These are phyloP conservation scores for Aureobasidium sp. DNA, from an alignment of 2,329 filamentous ascomycete genomes.

Conservation along the genomic window DNA sequence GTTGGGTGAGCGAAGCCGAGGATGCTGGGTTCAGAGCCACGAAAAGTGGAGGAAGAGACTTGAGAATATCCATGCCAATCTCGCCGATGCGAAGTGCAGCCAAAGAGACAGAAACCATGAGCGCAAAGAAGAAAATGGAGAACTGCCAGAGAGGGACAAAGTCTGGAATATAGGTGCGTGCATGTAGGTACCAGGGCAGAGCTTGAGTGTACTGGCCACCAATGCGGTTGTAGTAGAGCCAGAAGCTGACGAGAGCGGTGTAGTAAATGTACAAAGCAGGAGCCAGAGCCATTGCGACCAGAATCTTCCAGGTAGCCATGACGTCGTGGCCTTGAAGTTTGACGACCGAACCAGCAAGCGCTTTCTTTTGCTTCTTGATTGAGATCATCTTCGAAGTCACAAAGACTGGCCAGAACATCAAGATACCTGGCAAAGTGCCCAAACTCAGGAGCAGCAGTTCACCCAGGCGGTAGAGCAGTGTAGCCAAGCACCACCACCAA, in stretches of 20 bases:
- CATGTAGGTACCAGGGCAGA: conserved; percentile 6
- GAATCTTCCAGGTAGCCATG: conserved; percentile 88
- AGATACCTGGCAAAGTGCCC: conserved; percentile 74
- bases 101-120: conserved; percentile 86
- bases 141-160: conserved; percentile 76
- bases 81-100: conserved; percentile 91
- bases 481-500: conserved; percentile 58
- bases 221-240: conserved; percentile 73
- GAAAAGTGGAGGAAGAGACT: conserved; percentile 81
- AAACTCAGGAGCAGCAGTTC: conserved; percentile 72
- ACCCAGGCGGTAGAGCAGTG: conserved; percentile 68
- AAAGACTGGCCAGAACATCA: conserved; percentile 85
- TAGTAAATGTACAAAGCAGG: conserved; percentile 79
- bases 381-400: conserved; percentile 77
- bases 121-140: conserved; percentile 64
- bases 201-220: conserved; percentile 47
- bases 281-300: conserved; percentile 75
- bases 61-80: conserved; percentile 97
- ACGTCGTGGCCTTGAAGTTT: conserved; percentile 85
- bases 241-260: conserved; percentile 64
- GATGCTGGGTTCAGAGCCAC: conserved; percentile 79
- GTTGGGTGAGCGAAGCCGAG: conserved; percentile 72
- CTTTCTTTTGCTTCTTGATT: conserved; percentile 71
- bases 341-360: conserved; percentile 76
- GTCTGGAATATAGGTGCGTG: conserved; percentile 54